These are phyloP conservation scores for Microdochium nivale DNA, from an alignment of 2,329 filamentous ascomycete species.

Conservation along the genomic window DNA sequence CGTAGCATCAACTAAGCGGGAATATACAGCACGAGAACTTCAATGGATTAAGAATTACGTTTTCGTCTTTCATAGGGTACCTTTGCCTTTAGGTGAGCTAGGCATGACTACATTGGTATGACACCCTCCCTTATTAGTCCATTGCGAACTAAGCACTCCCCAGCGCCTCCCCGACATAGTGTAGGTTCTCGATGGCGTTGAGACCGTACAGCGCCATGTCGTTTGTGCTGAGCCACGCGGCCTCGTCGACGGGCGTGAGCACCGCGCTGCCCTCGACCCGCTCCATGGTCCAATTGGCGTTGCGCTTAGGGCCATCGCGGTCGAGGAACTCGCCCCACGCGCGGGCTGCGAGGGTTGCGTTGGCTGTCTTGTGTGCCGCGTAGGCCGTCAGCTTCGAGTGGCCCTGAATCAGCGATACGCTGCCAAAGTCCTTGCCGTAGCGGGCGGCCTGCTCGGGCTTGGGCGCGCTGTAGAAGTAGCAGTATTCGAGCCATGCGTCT, in stretches of 20 bases:
- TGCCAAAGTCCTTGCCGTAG: constrained; percentile 42
- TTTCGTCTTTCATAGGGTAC: too few species aligned
- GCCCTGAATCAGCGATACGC: constrained; percentile 39
- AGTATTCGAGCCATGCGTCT: constrained; percentile 50
- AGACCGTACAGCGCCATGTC: constrained; percentile 47
- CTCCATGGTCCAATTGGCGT: constrained; percentile 25
- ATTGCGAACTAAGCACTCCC: not conserved
- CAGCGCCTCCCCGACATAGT: constrained; percentile 21
- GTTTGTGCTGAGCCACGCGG: constrained; percentile 48
- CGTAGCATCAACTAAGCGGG: too few species aligned
- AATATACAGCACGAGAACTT: too few species aligned
- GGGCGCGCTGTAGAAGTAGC: constrained; percentile 44
- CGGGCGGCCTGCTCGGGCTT: constrained; percentile 39
- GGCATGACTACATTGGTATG: too few species aligned
- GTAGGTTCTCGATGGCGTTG: constrained; percentile 47
- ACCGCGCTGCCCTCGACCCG: constrained; percentile 32
- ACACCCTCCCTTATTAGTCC: not conserved
- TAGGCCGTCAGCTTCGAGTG: constrained; percentile 52
- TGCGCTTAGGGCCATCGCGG: constrained; percentile 34
- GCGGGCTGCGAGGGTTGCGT: constrained; percentile 36
- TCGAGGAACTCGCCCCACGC: constrained; percentile 47
- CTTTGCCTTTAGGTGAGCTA: too few species aligned
- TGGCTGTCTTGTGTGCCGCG: constrained; percentile 31
- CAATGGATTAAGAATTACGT: too few species aligned
- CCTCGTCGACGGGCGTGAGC: constrained; percentile 42